Evolutionary conservation across 345 rosid species (phyloP), one percentile per base, ranked within the genome.

Genomic region (Salix viminalis): DNA sequence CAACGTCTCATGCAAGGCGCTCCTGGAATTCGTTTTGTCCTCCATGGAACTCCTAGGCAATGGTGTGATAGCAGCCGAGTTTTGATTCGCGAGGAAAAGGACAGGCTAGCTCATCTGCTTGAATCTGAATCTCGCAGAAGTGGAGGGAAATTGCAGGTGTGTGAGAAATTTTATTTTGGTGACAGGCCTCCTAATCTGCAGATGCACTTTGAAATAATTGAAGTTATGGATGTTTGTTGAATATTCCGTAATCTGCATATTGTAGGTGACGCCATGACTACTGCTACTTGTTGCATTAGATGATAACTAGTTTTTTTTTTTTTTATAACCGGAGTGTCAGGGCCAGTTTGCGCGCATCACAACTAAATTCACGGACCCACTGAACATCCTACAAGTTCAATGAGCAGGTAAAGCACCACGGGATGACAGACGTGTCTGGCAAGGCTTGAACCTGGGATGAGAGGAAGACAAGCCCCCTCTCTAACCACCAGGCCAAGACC

Each of bases 31-130:
- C 88, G 89, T 4, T 81, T 94, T 44, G 24, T 87, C 70, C 79
- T 92, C 58, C 97, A 91, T 56, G 97, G 97, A 86, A 92, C 97
- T 83, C 97, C 98, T 0, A 90, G 97, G 87, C 97, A 94, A 73
- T 91, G 98, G 98, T 64, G 92, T 62, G 98, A 94, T 76, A 71
- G 60, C 24, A 54, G 76, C 58, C 91, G 97, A 66, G 81, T 41
- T n/a, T 85, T 88, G 94, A 87, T 90, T 62, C 67, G 75, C 39
- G 67, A 84, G 8, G 98, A 92, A 74, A 92, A 94, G 76, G 90
- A 92, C 34, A 81, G 79, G 61, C 46, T 92, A 69, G 76, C 87
- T 78, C 81, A 56, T 12, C 82, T 91, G 73, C 91, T 94, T 2
- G 42, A 87, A 79, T 73, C 84, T 6, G 95, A 83, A 81, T 78